A percentile compares a stretch with the other conserved stretches of the same genome.
Evolutionary conservation across 768 basidiomycete species (phyloP).

Genomic region (Multifurca ochricompacta): DNA sequence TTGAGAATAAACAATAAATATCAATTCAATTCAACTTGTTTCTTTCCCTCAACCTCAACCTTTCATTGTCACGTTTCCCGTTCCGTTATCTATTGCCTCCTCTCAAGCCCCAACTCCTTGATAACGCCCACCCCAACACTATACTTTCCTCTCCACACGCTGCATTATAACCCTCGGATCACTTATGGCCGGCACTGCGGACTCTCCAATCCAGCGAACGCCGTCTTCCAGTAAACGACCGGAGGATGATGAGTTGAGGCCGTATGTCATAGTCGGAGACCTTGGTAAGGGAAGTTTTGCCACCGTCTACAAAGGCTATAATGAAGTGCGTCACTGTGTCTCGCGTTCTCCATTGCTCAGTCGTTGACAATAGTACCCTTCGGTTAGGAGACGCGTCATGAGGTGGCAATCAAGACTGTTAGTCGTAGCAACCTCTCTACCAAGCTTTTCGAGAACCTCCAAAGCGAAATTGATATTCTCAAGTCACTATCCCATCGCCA

Average conservation of each 20-base stretch:
- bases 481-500: constrained; percentile 90
- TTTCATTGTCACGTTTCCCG: no score
- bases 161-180: not conserved
- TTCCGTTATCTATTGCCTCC: not conserved
- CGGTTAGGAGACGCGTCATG: constrained; percentile 60
- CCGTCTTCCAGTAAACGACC: constrained; percentile 19
- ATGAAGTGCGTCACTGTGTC: constrained; percentile 51
- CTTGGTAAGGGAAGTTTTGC: constrained; percentile 94
- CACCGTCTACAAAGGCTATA: constrained; percentile 90
- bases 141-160: not conserved
- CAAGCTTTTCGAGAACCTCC: constrained; percentile 95
- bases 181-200: constrained; percentile 2
- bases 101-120: no score
- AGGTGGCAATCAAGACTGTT: constrained; percentile 93
- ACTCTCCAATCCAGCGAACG: constrained; percentile 1
- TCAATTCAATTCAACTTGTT: no score
- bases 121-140: not conserved
- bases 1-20: no score
- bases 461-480: constrained; percentile 94
- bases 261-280: constrained; percentile 68
- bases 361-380: not conserved
- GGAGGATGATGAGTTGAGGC: constrained; percentile 66
- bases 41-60: no score
- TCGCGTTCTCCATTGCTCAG: not conserved
- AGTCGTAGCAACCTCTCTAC: constrained; percentile 78